Percentiles rank a stretch among this genome's conserved stretches.
phyloP scores from a whole-genome alignment of 805 yeast species.

The Cephaloascus albidus region DNA sequence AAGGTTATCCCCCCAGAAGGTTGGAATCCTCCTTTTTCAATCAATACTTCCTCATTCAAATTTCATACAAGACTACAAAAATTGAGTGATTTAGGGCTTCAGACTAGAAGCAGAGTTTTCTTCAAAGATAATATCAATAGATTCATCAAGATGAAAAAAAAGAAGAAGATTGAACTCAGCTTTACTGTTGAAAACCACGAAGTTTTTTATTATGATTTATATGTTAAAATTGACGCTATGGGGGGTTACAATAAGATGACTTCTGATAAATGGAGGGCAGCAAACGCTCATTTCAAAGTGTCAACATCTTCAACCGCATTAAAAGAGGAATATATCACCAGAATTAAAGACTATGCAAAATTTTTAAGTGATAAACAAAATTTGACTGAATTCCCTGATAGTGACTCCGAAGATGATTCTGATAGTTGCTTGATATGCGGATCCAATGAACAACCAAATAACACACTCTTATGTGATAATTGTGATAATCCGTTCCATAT shows the following conservation, averaged over 20 bases:
- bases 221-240: slow-evolving; percentile 18
- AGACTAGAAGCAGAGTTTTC: slow-evolving; percentile 53
- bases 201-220: slow-evolving; percentile 29
- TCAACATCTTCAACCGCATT: slow-evolving; percentile 8
- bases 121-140: slow-evolving; percentile 55
- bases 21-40: slow-evolving; percentile 50
- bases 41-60: slow-evolving; percentile 41
- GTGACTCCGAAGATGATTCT: slow-evolving; percentile 18
- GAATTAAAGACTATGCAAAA: slow-evolving; percentile 20
- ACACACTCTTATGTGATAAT: slow-evolving; percentile 58
- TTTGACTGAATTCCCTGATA: not conserved
- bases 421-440: slow-evolving; percentile 42
- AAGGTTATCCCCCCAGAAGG: slow-evolving; percentile 41
- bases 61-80: slow-evolving; percentile 67
- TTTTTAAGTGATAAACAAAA: slow-evolving; percentile 11
- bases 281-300: slow-evolving; percentile 16
- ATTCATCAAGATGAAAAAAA: slow-evolving; percentile 37
- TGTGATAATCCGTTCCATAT: slow-evolving; percentile 66
- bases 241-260: slow-evolving; percentile 12
- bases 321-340: slow-evolving; percentile 13
- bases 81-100: slow-evolving; percentile 52
- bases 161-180: slow-evolving; percentile 2
- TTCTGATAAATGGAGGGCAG: slow-evolving; percentile 10
- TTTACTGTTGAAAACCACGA: slow-evolving; percentile 1
- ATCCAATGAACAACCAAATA: slow-evolving; percentile 29